Conservation (phyloP, 2,329 filamentous ascomycete species). For the Didymella lethalis region DNA sequence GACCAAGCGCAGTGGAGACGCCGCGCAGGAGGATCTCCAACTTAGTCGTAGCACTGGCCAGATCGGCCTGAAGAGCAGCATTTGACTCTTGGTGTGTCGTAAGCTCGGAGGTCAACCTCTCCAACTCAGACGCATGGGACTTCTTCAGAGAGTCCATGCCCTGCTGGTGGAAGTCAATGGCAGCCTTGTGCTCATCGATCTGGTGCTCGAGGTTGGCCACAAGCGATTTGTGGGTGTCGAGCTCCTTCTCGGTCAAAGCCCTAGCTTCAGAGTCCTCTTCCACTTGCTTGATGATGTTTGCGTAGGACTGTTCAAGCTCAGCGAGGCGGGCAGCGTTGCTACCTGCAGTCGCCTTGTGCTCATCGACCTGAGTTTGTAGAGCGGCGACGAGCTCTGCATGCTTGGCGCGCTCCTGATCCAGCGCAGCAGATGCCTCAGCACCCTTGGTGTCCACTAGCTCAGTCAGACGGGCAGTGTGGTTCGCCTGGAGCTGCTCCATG, state of each 20-base stretch:
- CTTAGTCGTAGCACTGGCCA: slow-evolving; percentile 67
- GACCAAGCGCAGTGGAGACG: slow-evolving; percentile 70
- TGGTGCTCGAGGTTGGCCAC: slow-evolving; percentile 65
- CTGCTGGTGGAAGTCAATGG: slow-evolving; percentile 62
- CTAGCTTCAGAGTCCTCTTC: slow-evolving; percentile 70
- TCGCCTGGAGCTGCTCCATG: slow-evolving; percentile 49
- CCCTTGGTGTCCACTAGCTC: slow-evolving; percentile 44
- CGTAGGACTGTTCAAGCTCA: slow-evolving; percentile 76
- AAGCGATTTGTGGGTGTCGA: slow-evolving; percentile 60
- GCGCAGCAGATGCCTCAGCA: slow-evolving; percentile 38
- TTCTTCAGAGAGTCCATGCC: slow-evolving; percentile 62
- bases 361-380: slow-evolving; percentile 78
- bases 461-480: slow-evolving; percentile 41
- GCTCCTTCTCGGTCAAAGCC: slow-evolving; percentile 62
- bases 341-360: slow-evolving; percentile 78
- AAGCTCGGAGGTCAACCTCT: slow-evolving; percentile 49
- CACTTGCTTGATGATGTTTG: slow-evolving; percentile 70
- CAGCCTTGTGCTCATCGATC: slow-evolving; percentile 63
- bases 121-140: slow-evolving; percentile 64
- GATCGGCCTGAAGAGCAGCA: slow-evolving; percentile 62
- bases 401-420: slow-evolving; percentile 53
- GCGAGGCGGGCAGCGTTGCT: slow-evolving; percentile 73
- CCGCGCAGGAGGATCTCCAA: slow-evolving; percentile 66
- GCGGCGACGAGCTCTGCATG: slow-evolving; percentile 62
- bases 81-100: slow-evolving; percentile 42